phyloP scores from a whole-genome alignment of 345 rosid genomes.

The Populus nigra region DNA sequence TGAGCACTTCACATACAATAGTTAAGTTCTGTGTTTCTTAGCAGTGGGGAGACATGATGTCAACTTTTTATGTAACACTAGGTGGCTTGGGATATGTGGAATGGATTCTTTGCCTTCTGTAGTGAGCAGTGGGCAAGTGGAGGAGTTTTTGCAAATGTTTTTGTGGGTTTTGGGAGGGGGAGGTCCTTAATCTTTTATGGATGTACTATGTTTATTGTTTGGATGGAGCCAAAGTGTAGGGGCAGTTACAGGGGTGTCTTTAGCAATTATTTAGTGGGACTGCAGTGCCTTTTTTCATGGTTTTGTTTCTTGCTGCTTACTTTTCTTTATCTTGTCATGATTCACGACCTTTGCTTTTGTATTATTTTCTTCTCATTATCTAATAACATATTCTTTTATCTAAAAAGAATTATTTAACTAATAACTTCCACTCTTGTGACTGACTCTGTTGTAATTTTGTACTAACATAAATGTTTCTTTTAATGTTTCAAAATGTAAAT shows the following conservation, averaged over 20 bases:
- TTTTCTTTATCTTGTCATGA: not conserved
- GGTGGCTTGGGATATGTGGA: too few species aligned
- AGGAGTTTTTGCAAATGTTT: too few species aligned
- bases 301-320: not conserved
- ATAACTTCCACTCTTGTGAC: not conserved
- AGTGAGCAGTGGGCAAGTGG: too few species aligned
- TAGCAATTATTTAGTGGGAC: not conserved
- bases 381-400: not conserved
- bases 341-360: not conserved
- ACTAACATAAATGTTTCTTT: not conserved
- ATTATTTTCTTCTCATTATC: not conserved
- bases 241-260: not conserved
- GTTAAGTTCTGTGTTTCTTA: too few species aligned
- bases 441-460: not conserved
- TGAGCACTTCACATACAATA: not conserved
- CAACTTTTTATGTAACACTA: too few species aligned
- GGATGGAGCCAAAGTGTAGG: not conserved
- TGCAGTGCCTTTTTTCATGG: not conserved
- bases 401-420: not conserved
- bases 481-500: not conserved
- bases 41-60: too few species aligned
- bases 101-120: too few species aligned
- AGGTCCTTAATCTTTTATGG: too few species aligned
- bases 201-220: not conserved
- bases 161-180: too few species aligned